Evolutionary conservation across 805 yeast genomes (phyloP).

Genomic region (Nakazawaea ishiwadae): DNA sequence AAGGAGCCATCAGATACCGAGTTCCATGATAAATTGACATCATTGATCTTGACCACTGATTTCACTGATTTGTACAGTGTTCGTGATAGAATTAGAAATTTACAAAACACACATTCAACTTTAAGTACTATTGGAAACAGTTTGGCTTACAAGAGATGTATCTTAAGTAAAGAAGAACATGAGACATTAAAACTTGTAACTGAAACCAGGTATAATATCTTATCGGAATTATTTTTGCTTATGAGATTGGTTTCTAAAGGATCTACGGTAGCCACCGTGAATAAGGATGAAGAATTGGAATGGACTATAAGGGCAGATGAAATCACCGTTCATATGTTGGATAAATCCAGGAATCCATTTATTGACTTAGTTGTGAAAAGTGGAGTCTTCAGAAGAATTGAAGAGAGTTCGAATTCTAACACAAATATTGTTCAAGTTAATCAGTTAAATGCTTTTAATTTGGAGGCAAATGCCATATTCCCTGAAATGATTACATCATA

Average conservation of each 20-base stretch:
- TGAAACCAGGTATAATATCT: constrained; percentile 29
- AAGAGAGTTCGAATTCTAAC: constrained; percentile 63
- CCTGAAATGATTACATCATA: constrained; percentile 69
- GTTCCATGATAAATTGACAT: constrained; percentile 55
- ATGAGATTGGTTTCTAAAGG: constrained; percentile 32
- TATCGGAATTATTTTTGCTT: constrained; percentile 38
- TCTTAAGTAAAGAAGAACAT: constrained; percentile 43
- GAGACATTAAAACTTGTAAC: constrained; percentile 35
- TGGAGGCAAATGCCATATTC: constrained; percentile 50
- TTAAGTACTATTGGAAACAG: constrained; percentile 39
- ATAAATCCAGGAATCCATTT: constrained; percentile 55
- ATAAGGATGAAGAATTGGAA: constrained; percentile 39
- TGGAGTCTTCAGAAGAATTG: constrained; percentile 56
- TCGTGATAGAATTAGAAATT: constrained; percentile 36
- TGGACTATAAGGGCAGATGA: constrained; percentile 66
- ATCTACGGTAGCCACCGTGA: constrained; percentile 14
- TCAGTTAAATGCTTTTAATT: constrained; percentile 65
- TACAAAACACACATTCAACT: constrained; percentile 45
- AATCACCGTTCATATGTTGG: constrained; percentile 65
- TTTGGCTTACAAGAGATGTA: constrained; percentile 42
- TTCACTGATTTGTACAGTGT: constrained; percentile 54
- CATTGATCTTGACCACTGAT: constrained; percentile 66
- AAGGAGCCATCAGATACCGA: constrained; percentile 64
- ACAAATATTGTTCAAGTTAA: constrained; percentile 53
- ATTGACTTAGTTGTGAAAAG: constrained; percentile 64